phyloP scores from a whole-genome alignment of 1,284 basidiomycete genomes.

The Cryptococcus depauperatus region DNA sequence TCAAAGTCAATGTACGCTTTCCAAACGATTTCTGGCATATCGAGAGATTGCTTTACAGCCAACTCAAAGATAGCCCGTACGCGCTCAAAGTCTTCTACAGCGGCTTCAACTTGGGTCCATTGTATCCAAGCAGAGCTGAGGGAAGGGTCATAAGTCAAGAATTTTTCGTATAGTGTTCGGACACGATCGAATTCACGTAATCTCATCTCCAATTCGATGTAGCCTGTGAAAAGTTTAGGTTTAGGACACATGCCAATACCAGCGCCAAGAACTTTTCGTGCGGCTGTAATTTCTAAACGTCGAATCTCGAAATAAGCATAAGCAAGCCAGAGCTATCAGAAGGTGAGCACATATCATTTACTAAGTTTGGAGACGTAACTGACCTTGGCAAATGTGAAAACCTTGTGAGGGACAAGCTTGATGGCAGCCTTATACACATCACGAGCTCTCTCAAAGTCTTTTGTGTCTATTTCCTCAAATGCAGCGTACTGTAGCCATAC shows the following conservation, averaged over 20 bases:
- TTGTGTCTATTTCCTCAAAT: slow-evolving; percentile 93
- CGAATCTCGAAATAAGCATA: slow-evolving; percentile 91
- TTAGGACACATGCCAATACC: slow-evolving; percentile 95
- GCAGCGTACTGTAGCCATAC: slow-evolving; percentile 93
- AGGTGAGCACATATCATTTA: no score
- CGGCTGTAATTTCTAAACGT: slow-evolving; percentile 69
- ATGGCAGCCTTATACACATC: slow-evolving; percentile 90
- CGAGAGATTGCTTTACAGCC: slow-evolving; percentile 85
- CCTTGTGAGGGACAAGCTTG: slow-evolving; percentile 83
- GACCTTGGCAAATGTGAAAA: slow-evolving; percentile 90
- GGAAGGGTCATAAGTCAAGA: slow-evolving; percentile 81
- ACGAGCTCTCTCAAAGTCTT: slow-evolving; percentile 75
- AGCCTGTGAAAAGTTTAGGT: slow-evolving; percentile 84
- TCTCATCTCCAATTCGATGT: slow-evolving; percentile 76
- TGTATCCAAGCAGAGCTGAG: slow-evolving; percentile 94
- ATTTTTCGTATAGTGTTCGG: slow-evolving; percentile 86
- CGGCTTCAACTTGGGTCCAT: slow-evolving; percentile 89
- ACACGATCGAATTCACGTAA: slow-evolving; percentile 85
- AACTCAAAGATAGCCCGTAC: slow-evolving; percentile 94
- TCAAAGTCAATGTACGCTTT: slow-evolving; percentile 96
- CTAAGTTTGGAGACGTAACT: slow-evolving; percentile 6
- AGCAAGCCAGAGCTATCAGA: slow-evolving; percentile 68
- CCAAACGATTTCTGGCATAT: slow-evolving; percentile 98
- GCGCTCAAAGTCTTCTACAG: slow-evolving; percentile 82
- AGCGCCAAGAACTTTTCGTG: slow-evolving; percentile 81